Evolutionary conservation across 1,284 basidiomycete species (phyloP), one percentile per base, ranked within the genome.

Genomic region (Trichosporon coremiiforme): DNA sequence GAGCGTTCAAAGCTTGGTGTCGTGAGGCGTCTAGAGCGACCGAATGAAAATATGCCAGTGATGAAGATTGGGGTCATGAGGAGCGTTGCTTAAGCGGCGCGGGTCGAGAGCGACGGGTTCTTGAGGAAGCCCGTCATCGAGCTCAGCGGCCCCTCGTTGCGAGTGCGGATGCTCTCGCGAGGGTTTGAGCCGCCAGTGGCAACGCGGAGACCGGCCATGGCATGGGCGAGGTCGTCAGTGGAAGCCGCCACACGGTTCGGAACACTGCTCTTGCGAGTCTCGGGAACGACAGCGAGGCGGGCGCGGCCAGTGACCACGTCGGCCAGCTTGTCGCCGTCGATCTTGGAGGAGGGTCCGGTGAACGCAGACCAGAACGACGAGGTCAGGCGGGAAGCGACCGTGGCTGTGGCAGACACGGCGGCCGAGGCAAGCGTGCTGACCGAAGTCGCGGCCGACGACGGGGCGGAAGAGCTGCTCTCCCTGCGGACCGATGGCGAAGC

Each of bases 11-110:
- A 22, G 12, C 4, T 22, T 25, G 20, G 10, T 12, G 50, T 53
- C 50, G 50, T 53, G 50, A 53, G 50, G 41, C 50, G 50, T 53
- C 50, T 53, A 25, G 50, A 53, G 7, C 50, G 50, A 25, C 20
- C 50, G 50, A 22, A 53, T 53, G 57, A 62, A 33, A 17, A 0
- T 38, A 38, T 38, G 36, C 36, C 36, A 38, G 36, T 38, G 36
- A 38, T 38, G 36, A 38, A 79, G 86, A 89, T 88, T 5, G 87
- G 94, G 31, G 79, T 83, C 17, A 88, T 94, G 66, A 68, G 66
- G 7, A 35, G 33, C 36, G 12, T 67, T 20, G 25, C 66, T 66
- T 65, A 47, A 66, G 64, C 67, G 64, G 38, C 36, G 41, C 57
- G 57, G 35, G 57, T 62, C 29, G 57, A 62, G 2, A 33, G 17